These are phyloP conservation scores for Macroventuria anomochaeta DNA, from an alignment of 2,329 filamentous ascomycete species.

Conservation along the genomic window DNA sequence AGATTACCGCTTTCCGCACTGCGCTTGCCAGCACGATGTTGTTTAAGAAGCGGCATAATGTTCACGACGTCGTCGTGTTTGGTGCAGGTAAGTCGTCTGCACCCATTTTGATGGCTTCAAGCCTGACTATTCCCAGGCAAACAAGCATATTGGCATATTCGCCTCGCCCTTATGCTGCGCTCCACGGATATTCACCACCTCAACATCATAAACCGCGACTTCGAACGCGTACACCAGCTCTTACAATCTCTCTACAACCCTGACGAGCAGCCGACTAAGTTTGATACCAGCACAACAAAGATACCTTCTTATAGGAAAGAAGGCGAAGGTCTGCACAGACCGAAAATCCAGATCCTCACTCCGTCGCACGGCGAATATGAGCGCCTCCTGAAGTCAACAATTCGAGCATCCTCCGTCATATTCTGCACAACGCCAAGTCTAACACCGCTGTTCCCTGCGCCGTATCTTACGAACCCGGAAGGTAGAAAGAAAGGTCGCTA, in stretches of 20 bases:
- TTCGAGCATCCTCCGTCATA: conserved; percentile 77
- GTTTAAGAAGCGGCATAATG: conserved; percentile 67
- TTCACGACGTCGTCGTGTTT: conserved; percentile 82
- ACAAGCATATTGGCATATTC: conserved; percentile 94
- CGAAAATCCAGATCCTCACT: conserved; percentile 73
- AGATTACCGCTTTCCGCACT: conserved; percentile 73
- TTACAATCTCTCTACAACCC: conserved; percentile 63
- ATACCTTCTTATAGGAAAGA: conserved; percentile 25
- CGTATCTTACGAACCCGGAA: conserved; percentile 74
- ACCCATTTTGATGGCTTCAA: too few species aligned
- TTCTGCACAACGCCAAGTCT: conserved; percentile 86
- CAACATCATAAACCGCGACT: conserved; percentile 81
- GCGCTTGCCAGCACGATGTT: conserved; percentile 69
- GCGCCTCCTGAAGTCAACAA: conserved; percentile 71
- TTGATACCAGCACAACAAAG: conserved; percentile 17
- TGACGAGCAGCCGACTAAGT: conserved; percentile 38
- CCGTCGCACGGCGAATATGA: conserved; percentile 73
- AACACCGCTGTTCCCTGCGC: conserved; percentile 75
- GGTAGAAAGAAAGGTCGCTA: conserved; percentile 73
- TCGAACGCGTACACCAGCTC: conserved; percentile 63
- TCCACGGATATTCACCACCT: conserved; percentile 74
- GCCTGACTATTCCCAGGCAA: conserved; percentile 47
- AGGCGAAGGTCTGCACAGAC: conserved; percentile 33
- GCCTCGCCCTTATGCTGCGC: conserved; percentile 78
- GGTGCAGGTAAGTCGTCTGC: conserved; percentile 66